phyloP scores from a whole-genome alignment of 345 rosid genomes.

The Eucalyptus dawsonii region DNA sequence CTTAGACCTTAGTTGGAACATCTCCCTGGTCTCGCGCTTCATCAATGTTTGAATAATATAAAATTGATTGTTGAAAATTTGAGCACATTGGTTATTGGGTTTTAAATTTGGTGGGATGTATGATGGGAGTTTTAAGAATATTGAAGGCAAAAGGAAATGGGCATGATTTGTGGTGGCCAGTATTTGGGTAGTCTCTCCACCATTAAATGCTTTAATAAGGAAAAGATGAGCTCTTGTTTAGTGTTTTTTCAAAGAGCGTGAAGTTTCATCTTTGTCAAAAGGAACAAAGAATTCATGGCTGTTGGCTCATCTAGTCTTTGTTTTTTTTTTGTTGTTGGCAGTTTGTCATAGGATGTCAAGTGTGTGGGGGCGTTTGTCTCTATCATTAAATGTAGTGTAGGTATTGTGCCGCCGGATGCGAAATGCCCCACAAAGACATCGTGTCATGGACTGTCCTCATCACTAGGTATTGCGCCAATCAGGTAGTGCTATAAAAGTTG shows the following conservation, averaged over 20 bases:
- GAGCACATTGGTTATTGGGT: background rate
- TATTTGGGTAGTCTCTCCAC: background rate
- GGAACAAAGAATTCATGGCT: background rate
- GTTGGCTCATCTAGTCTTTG: background rate
- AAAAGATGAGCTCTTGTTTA: background rate
- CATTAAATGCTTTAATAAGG: background rate
- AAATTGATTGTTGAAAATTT: too few relatives aligned
- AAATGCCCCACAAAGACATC: slow-evolving; percentile 36
- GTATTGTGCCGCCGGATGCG: slow-evolving; percentile 7
- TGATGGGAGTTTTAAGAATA: background rate
- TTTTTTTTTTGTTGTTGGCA: background rate
- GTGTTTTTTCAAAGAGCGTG: background rate
- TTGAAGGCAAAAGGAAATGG: background rate
- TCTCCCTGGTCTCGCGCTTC: slow-evolving; percentile 17
- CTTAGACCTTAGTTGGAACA: slow-evolving; percentile 13
- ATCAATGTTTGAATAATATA: background rate
- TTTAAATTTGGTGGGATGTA: background rate
- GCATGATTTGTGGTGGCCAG: background rate
- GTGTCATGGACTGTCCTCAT: slow-evolving; percentile 45
- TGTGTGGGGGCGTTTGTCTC: background rate
- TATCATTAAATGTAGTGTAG: background rate
- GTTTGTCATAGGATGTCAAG: background rate
- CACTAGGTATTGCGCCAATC: background rate
- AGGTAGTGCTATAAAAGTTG: background rate
- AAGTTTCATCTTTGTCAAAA: background rate